Base-by-base conservation (phyloP, 2,329 filamentous ascomycete genomes). In the Aspergillus tamarii region DNA sequence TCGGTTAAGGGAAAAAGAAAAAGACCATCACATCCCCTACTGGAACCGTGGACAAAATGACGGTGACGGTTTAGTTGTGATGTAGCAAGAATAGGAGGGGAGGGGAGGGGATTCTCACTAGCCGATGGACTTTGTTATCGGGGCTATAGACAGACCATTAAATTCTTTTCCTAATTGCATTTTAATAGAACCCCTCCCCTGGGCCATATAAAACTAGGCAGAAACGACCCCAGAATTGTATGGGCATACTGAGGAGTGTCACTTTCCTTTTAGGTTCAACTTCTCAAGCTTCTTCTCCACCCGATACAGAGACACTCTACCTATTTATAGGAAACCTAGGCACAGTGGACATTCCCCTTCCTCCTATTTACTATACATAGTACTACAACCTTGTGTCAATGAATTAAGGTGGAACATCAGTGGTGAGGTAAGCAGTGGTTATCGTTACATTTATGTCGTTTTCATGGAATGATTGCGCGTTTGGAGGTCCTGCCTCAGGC, bases 1-100 rank as follows among this genome's bases (percentile, higher is more conserved):
- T 69, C 67, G 67, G 67, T 66, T 67, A 66, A 50, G 39, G 50
- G 16, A 55, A 63, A 67, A 68, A 57, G 19, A 41, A 41, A 19
- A 41, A 19, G 10, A 58, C 12, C 43, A 30, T 59, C 45, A 60
- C 28, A 43, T 48, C 36, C 48, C 48, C 28, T 23, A 60, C 58
- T 39, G 39, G 19, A 41, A 41, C 5, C 8, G 16, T n/a, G 39
- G 16, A 41, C 39, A 41, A 41, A 41, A 41, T 41, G 39, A 41
- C 39, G 39, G 39, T n/a, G 39, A 41, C 39, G 39, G 39, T 41
- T 41, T 41, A 41, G 39, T n/a, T 55, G n/a, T 55, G 52, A 54
- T 54, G 32, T 55, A 39, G 32, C 34, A 55, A 36, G 16, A 14
- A 23, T 55, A 34, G 52, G 21, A n/a, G 21, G 21, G 14, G 36